Evolutionary conservation across 371 early-diverging fungal species (phyloP).

Genomic region (Apophysomyces ossiformis): DNA sequence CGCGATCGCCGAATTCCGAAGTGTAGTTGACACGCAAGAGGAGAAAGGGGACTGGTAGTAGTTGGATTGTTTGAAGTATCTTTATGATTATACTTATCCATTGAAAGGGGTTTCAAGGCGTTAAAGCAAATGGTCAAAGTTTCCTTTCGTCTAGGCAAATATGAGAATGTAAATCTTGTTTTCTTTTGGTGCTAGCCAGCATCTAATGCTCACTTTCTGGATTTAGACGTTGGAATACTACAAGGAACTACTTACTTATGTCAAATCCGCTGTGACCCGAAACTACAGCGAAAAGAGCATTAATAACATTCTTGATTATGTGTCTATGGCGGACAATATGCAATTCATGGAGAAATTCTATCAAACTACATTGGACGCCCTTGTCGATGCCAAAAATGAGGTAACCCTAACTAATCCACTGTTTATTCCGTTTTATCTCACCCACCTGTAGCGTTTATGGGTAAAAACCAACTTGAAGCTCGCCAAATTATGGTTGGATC

Average conservation of each 20-base stretch:
- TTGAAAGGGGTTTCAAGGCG: constrained; percentile 90
- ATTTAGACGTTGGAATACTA: constrained; percentile 80
- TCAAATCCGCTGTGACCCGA: constrained; percentile 82
- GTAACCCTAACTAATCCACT: constrained; percentile 31
- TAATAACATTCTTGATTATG: constrained; percentile 91
- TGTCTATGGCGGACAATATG: constrained; percentile 77
- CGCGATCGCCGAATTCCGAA: constrained; percentile 83
- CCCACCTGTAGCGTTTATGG: constrained; percentile 71
- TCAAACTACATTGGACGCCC: constrained; percentile 72
- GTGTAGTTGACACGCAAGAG: constrained; percentile 81
- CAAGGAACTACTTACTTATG: constrained; percentile 76
- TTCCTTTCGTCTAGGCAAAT: constrained; percentile 69
- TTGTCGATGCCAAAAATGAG: constrained; percentile 86
- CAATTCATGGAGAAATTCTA: constrained; percentile 86
- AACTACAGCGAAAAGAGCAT: constrained; percentile 96
- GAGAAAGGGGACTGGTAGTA: constrained; percentile 85
- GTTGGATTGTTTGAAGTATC: background rate
- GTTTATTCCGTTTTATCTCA: background rate
- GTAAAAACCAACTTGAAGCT: constrained; percentile 91
- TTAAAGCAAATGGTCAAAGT: constrained; percentile 94
- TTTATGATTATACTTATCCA: constrained; percentile 1
- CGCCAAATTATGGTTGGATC: constrained; percentile 89
- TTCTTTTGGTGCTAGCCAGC: background rate
- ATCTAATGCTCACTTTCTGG: background rate
- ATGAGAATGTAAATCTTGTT: constrained; percentile 61